A percentile compares a stretch with the other conserved stretches of the same genome.
Evolutionary conservation across 2,329 filamentous ascomycete species (phyloP).

Genomic region (Claviceps arundinis): DNA sequence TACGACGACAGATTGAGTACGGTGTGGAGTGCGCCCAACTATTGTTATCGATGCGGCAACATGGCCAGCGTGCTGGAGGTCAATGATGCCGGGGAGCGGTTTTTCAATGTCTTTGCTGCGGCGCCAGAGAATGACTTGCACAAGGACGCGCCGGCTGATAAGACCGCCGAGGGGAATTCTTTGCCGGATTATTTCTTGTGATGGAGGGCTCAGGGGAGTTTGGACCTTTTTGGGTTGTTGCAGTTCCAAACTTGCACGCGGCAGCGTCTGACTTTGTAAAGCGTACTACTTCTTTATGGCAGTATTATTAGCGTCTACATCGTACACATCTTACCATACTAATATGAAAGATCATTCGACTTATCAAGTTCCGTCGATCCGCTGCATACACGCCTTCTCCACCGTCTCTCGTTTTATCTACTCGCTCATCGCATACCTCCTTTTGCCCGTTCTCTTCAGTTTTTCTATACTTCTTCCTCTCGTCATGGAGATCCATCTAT

Average conservation of each 20-base stretch:
- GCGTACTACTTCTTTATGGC: no score
- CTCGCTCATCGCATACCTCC: background rate
- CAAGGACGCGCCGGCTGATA: constrained; percentile 74
- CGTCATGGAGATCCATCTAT: background rate
- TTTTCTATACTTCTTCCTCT: background rate
- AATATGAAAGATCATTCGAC: background rate
- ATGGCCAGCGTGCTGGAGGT: constrained; percentile 96
- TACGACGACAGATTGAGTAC: constrained; percentile 92
- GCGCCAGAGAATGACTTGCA: constrained; percentile 90
- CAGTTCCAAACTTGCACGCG: no score
- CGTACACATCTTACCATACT: background rate
- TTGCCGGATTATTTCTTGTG: constrained; percentile 62
- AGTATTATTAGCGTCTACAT: no score
- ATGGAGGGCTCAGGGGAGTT: constrained; percentile 6
- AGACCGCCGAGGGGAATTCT: constrained; percentile 46
- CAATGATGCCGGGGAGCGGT: constrained; percentile 80
- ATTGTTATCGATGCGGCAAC: constrained; percentile 92
- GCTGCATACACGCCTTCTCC: background rate
- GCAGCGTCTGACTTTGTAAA: no score
- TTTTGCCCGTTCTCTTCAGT: background rate
- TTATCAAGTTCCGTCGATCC: background rate
- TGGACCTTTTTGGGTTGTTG: no score
- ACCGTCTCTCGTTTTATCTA: background rate
- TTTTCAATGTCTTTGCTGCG: constrained; percentile 96
- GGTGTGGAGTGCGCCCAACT: constrained; percentile 96